A percentile compares a stretch with the other conserved stretches of the same genome.
These are phyloP conservation scores for Didymella pinodella DNA, from an alignment of 2,329 filamentous ascomycete genomes.

Conservation along the genomic window DNA sequence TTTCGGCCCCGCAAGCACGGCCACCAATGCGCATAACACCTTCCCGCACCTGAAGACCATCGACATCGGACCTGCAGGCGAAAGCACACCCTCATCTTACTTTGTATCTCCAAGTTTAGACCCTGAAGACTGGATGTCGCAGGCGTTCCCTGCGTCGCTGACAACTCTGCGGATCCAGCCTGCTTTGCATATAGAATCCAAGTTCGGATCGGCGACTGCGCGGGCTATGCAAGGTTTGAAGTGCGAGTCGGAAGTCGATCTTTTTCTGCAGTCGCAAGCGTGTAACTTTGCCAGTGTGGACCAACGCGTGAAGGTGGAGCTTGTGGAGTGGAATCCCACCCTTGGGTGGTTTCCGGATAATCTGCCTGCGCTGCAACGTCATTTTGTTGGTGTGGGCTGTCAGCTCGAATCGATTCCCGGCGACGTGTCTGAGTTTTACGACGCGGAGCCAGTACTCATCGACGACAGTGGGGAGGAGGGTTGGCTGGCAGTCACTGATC, in stretches of 20 bases:
- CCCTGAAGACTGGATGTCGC: too few species aligned
- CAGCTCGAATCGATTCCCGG: background rate
- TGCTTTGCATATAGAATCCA: background rate
- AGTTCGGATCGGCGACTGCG: background rate
- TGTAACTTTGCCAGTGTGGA: background rate
- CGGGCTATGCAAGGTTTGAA: background rate
- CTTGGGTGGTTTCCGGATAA: constrained; percentile 9
- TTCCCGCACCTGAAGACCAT: background rate
- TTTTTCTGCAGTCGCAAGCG: background rate
- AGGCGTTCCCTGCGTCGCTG: background rate
- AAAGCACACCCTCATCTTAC: background rate
- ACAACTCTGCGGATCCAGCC: background rate
- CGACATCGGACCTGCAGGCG: background rate
- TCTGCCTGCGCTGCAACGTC: background rate
- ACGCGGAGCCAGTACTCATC: constrained; percentile 1
- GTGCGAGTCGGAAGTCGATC: background rate
- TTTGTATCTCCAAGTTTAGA: too few species aligned
- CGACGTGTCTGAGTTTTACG: background rate
- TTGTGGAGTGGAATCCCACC: constrained; percentile 7
- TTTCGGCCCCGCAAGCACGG: background rate
- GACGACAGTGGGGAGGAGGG: constrained; percentile 6
- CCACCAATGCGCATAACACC: background rate
- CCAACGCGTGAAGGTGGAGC: background rate
- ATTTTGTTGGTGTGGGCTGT: background rate
- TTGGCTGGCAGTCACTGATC: constrained; percentile 10